Evolutionary conservation across 371 early-diverging fungal genomes (phyloP), one percentile per base, ranked within the genome.

Genomic region (Mycotypha africana): DNA sequence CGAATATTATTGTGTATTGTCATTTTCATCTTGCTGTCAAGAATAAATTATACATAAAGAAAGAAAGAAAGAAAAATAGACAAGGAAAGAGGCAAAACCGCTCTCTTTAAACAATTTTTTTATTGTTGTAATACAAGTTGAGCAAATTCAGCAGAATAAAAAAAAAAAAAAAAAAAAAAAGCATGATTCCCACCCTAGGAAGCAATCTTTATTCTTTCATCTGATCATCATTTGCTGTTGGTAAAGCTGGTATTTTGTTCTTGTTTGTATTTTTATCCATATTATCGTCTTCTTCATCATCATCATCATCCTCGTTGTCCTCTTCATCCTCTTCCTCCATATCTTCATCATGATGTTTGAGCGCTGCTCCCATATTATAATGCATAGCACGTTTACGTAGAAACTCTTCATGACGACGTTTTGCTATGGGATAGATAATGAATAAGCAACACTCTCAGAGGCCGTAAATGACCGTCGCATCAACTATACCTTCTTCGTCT

Each of bases 341-440:
- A 7, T 58, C 56, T 4, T 60, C 74, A 11, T 69, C 64, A 4
- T 59, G 39, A 12, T 79, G 76, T 23, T 49, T 48, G 16, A 58
- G 49, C 36, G 58, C 58, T 30, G 46, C 58, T 14, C 58, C 58
- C 58, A 58, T 58, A 56, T 91, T 84, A 69, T 92, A 92, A 61
- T 92, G 93, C 56, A 87, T 66, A 3, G 89, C 74, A 30, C 93
- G 71, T 47, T 85, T 61, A 45, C 68, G 67, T 40, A 82, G 82
- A 62, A 92, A 92, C 58, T 81, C 79, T 46, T 74, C 74, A 47
- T 82, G 80, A 17, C 70, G 65, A 24, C 63, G 56, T 26, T 58
- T 66, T 19, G 63, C 78, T 49, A 46, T 21, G 28, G 10, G 34
- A 23, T 11, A 32, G 17, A 10, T 26, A 12, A 45, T 24, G 0